phyloP scores from a whole-genome alignment of 768 basidiomycete genomes.

The Imleria badia region DNA sequence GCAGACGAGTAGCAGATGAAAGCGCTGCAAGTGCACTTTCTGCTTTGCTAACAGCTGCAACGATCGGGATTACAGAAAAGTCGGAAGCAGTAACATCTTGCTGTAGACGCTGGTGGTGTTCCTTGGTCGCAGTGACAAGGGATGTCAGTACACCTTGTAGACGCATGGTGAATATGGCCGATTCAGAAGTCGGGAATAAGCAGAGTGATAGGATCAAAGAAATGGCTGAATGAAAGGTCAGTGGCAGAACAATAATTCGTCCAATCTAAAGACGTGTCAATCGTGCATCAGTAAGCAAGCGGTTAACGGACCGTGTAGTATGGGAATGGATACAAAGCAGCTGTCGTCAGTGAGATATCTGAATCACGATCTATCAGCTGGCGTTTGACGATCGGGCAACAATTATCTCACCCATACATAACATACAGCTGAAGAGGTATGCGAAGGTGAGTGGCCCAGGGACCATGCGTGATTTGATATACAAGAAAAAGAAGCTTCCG shows the following conservation, averaged over 20 bases:
- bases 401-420: conserved; percentile 44
- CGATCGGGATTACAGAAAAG: conserved; percentile 34
- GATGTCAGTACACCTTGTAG: conserved; percentile 50
- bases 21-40: conserved; percentile 54
- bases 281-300: neutral
- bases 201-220: conserved; percentile 50
- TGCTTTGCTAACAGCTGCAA: conserved; percentile 33
- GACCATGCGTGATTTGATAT: conserved; percentile 55
- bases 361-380: neutral
- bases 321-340: conserved; percentile 62
- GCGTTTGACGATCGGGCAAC: neutral
- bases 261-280: conserved; percentile 41
- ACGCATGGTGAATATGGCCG: conserved; percentile 53
- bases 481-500: conserved; percentile 57
- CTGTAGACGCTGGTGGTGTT: conserved; percentile 48
- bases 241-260: conserved; percentile 50
- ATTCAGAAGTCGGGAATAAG: conserved; percentile 64
- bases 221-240: conserved; percentile 58
- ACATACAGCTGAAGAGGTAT: conserved; percentile 55
- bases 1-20: conserved; percentile 49
- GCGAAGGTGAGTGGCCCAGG: conserved; percentile 65
- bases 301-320: conserved; percentile 47
- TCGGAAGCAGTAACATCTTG: conserved; percentile 36
- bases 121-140: conserved; percentile 42
- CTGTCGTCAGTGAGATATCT: conserved; percentile 61